Base-by-base conservation (phyloP, 2,329 filamentous ascomycete species). In the Phoma sp. region DNA sequence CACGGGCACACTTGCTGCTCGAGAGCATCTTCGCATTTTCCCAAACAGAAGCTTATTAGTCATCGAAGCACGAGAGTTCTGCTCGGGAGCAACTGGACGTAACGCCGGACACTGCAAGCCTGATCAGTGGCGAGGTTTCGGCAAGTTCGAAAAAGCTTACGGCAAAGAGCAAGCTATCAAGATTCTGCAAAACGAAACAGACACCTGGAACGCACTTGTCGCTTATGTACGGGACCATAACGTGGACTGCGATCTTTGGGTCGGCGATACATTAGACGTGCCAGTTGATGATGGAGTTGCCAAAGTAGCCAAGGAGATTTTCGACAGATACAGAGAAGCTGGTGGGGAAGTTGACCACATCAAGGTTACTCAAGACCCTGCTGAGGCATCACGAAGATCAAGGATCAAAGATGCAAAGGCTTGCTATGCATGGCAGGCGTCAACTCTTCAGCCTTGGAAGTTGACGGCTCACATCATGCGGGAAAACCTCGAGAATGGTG, bases 61-160 rank as follows among this genome's bases (percentile, higher is more conserved):
- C 0, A 44, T 71, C 32, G 69, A 71, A 58, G 67, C 68, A 19
- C 58, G 68, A 3, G 68, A 71, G 37, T 69, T 68, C 17, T 71
- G 67, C 49, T 72, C 67, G 4, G 67, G 66, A 4, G 68, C 68
- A 4, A 72, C 67, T 21, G 67, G 68, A 6, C 59, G 67, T 1
- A 71, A 71, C 47, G 69, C 65, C 5, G 67, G 68, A 1, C 65
- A 69, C 33, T 70, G 61, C 38, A 70, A 70, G 40, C 64, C 67
- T 33, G 64, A 68, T 36, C 64, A 71, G 39, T 70, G 67, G 65
- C 61, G 65, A 2, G 54, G 59, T 9, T 71, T 63, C 35, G 62
- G 41, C 6, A 70, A 68, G 19, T 68, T 63, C 37, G 65, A 69
- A 35, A 63, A 68, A n/a, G 64, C 61, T 8, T 68, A 63, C 35